Evolutionary conservation across 2,329 filamentous ascomycete species (phyloP), one percentile per base, ranked within the genome.

Genomic region (Colletotrichum sp.): DNA sequence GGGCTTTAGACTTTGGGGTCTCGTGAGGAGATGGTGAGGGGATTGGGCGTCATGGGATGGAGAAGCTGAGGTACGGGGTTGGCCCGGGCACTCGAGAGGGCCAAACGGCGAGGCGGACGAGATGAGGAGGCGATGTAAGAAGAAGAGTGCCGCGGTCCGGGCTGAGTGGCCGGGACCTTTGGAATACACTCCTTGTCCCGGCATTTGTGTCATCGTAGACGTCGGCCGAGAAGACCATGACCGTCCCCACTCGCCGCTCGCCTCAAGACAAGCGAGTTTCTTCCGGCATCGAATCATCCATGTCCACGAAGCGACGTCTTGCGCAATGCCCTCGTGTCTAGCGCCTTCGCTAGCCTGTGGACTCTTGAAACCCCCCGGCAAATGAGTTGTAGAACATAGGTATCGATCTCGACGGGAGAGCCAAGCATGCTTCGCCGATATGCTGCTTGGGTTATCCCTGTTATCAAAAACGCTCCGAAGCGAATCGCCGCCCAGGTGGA

Each of bases 1-100:
- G 67, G 68, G 68, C 68, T 63, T 70, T 63, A 70, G 39, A 63
- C 68, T 70, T 70, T 70, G 68, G 68, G 26, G 66, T 70, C 55
- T 70, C 68, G 36, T 70, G 68, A 70, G 68, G 34, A 34, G 68
- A 49, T 12, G 55, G 34, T 69, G 67, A 62, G 67, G 55, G 30
- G 67, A 44, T n/a, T 52, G 26, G 13, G 24, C 55, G 68, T 70
- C 57, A 52, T 70, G 68, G 68, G 68, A 63, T 36, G 68, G 26
- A 24, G 52, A 34, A 70, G 68, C 36, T 63, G 68, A 63, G 68
- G 28, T 62, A 49, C n/a, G 68, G 30, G 18, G 57, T 59, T 70
- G 68, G 68, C 28, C 55, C 68, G 55, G 26, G 68, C 68, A 32
- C 68, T 49, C 44, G 10, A 49, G 44, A 49, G 10, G n/a, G 44